Evolutionary conservation across 192 early-diverging fungal genomes (phyloP), one percentile per base, ranked within the genome.

Genomic region (Neocallimastix lanati): DNA sequence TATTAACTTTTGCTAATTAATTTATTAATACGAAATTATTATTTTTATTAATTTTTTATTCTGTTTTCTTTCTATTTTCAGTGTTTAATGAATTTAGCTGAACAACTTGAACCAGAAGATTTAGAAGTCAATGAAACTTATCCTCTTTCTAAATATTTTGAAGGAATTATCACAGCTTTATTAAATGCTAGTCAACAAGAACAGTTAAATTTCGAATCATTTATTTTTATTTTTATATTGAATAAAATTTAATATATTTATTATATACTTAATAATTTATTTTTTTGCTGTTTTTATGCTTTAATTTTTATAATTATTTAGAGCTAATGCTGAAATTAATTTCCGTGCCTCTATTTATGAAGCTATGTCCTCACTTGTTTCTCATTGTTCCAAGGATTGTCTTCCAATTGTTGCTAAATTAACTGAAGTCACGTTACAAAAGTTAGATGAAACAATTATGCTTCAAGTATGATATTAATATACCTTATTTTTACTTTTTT

Each of bases 291-390:
- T 6, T 6, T 33, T 6, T 33, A n/a, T 33, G 30, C 11, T 33
- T 33, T 33, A 6, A 33, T 6, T 33, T 6, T 33, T 33, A 33
- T 33, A 33, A 50, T 21, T 50, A 21, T 21, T 78, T 88, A 88
- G 83, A 78, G 79, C 87, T 36, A 85, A 89, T 77, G 90, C 93
- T 79, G 95, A 97, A 82, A 86, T 91, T 82, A 96, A 97, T 83
- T 92, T 94, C 77, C 91, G 94, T 81, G 93, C 94, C 2, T 93
- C 94, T 27, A 94, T 93, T 12, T 98, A 98, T 84, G 97, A 97
- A 84, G 94, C 96, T 29, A 93, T 98, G 80, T 92, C 94, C 11
- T 90, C 92, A 28, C 85, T 98, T 29, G 90, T 95, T 35, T 88
- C 84, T 80, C 85, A 87, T 30, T 90, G 91, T 30, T 78, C 87